A percentile compares a stretch with the other conserved stretches of the same genome.
Evolutionary conservation across 108 stramenopile species (phyloP).

Genomic region (Skeletonema marinoi): DNA sequence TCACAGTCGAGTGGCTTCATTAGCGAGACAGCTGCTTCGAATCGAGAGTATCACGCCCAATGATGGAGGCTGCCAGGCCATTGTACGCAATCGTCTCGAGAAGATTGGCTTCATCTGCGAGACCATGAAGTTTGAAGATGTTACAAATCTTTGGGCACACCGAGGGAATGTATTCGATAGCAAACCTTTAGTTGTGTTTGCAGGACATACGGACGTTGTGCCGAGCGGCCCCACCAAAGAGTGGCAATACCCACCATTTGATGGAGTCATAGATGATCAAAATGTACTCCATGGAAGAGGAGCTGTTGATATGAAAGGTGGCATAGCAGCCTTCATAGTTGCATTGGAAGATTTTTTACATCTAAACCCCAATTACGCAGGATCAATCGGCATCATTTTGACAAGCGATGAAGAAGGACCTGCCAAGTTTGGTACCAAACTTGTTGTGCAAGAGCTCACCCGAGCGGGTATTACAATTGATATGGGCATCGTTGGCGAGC

Average conservation of each 20-base stretch:
- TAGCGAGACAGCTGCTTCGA: slow-evolving; percentile 8
- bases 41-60: slow-evolving; percentile 6
- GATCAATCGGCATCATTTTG: neutral
- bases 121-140: slow-evolving; percentile 7
- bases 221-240: neutral
- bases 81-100: neutral
- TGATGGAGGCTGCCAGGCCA: slow-evolving; percentile 8
- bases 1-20: neutral
- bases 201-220: slow-evolving; percentile 16
- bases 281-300: slow-evolving; percentile 9
- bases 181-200: slow-evolving; percentile 14
- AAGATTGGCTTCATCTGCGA: slow-evolving; percentile 7
- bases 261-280: neutral
- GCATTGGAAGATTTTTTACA: slow-evolving; percentile 4
- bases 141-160: slow-evolving; percentile 16
- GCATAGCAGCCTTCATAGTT: slow-evolving; percentile 6
- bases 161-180: neutral
- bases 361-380: neutral
- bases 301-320: slow-evolving; percentile 22
- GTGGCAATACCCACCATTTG: slow-evolving; percentile 9
- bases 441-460: slow-evolving; percentile 1
- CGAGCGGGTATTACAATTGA: neutral
- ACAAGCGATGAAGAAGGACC: slow-evolving; percentile 19
- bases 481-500: slow-evolving; percentile 16
- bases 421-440: neutral